Evolutionary conservation across 2,329 filamentous ascomycete species (phyloP).

Genomic region (Dichotomopilus funicola): DNA sequence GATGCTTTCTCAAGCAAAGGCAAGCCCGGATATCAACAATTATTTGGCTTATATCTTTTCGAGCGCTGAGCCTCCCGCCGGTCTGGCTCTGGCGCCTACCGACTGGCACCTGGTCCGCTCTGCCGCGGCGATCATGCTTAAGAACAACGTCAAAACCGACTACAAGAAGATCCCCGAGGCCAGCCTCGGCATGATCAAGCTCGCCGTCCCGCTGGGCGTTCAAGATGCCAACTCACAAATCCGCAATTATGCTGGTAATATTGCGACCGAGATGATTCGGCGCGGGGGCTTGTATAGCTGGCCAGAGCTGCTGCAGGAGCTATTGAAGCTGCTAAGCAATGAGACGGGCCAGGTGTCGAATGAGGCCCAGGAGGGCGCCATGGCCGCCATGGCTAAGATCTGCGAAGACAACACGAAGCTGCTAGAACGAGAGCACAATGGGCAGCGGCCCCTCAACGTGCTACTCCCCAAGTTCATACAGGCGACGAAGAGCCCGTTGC

Average conservation of each 20-base stretch:
- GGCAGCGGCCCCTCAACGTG: slow-evolving; percentile 78
- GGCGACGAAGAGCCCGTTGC: slow-evolving; percentile 68
- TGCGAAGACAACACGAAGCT: slow-evolving; percentile 92
- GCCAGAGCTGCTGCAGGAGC: slow-evolving; percentile 81
- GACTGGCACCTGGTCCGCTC: slow-evolving; percentile 74
- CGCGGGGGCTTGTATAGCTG: slow-evolving; percentile 81
- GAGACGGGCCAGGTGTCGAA: slow-evolving; percentile 58
- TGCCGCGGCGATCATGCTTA: slow-evolving; percentile 87
- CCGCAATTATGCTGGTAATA: slow-evolving; percentile 81
- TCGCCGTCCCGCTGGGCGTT: slow-evolving; percentile 69
- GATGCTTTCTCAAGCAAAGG: slow-evolving; percentile 90
- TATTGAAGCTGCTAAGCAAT: slow-evolving; percentile 73
- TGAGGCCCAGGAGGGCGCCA: slow-evolving; percentile 83
- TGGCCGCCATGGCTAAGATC: slow-evolving; percentile 88
- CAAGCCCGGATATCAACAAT: slow-evolving; percentile 90
- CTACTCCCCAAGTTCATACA: slow-evolving; percentile 87
- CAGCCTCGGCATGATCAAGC: slow-evolving; percentile 71
- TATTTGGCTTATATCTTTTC: slow-evolving; percentile 91
- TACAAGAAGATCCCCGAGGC: slow-evolving; percentile 70
- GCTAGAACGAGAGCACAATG: slow-evolving; percentile 80
- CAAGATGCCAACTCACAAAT: slow-evolving; percentile 79
- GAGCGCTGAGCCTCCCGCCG: slow-evolving; percentile 55
- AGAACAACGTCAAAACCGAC: slow-evolving; percentile 76
- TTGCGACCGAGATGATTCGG: slow-evolving; percentile 86
- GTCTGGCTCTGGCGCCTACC: slow-evolving; percentile 50